Base-by-base conservation (phyloP, 2,329 filamentous ascomycete genomes). In the Colletotrichum viniferum region DNA sequence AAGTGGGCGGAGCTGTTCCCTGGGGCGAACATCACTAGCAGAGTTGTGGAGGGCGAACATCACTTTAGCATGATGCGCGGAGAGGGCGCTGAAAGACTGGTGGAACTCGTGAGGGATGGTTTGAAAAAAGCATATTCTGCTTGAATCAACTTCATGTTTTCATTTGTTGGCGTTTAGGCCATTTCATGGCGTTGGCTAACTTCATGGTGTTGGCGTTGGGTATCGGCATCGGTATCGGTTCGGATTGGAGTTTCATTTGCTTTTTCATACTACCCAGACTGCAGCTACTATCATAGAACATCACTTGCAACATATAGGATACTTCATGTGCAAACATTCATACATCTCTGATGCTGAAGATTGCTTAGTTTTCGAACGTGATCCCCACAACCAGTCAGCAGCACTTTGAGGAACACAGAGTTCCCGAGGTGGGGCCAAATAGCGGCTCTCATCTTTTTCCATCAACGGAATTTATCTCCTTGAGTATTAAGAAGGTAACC, bases 61-160 rank as follows among this genome's bases (percentile, higher is more conserved):
- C 93, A 95, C 84, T 95, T 95, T 84, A 91, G 89, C n/a, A 95
- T 95, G 93, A 94, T 95, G 92, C 91, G 93, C 81, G 92, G 91
- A 74, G 81, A 86, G 3, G 64, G 84, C 67, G 84, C 70, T 5
- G 36, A 52, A 3, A 72, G 28, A 28, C 16, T 68, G 6, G 63
- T 61, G 3, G 28, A 72, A 1, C 48, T 56, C 6, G 32, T 71
- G 7, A 5, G 69, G 1, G 28, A 48, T 18, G 69, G 69, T 66
- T 16, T 66, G 24, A n/a, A 7, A 9, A 26, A 16, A 26, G 13
- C 60, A 2, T 38, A 18, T 36, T 26, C 60, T 63, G 32, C 32
- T 24, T 63, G 32, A 34, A 14, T 63, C 32, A 34, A 36, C 18
- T 9, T 63, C 32, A 36, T 38, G 30, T 5, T 24, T 32, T 10